Conservation (phyloP, 2,329 filamentous ascomycete species). For the Colletotrichum sojae region DNA sequence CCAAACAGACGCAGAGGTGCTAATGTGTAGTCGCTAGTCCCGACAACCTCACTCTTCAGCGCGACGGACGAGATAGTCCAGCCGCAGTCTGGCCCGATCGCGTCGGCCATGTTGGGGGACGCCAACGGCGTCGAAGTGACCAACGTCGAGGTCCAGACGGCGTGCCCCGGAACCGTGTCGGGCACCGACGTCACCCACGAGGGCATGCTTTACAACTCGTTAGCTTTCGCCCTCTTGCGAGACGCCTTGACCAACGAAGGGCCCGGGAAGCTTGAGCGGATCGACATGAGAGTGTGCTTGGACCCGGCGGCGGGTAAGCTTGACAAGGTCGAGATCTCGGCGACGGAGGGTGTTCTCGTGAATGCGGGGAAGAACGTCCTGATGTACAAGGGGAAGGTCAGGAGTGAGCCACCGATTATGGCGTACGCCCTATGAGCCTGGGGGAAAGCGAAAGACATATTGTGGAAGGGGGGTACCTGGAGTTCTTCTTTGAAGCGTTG, state of each 20-base stretch:
- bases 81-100: conserved; percentile 60
- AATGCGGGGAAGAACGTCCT: conserved; percentile 8
- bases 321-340: conserved; percentile 5
- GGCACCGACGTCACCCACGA: conserved; percentile 65
- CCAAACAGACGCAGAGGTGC: fast-evolving
- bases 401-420: conserved; percentile 20
- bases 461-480: no score
- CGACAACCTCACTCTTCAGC: conserved; percentile 68
- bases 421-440: neutral
- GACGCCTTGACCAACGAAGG: conserved; percentile 42
- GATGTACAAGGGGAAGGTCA: conserved; percentile 20
- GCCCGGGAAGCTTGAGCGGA: conserved; percentile 14
- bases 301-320: conserved; percentile 22
- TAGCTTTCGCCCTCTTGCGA: conserved; percentile 59
- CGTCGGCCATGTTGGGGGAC: conserved; percentile 61
- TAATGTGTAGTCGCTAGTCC: conserved; percentile 50
- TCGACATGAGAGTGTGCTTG: conserved; percentile 20
- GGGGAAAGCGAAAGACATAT: no score
- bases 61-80: conserved; percentile 66
- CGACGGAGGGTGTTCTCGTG: conserved; percentile 11
- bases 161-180: conserved; percentile 56
- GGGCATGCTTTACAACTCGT: conserved; percentile 53
- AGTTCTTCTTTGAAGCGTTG: no score
- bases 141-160: conserved; percentile 63
- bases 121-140: conserved; percentile 58